A percentile compares a stretch with the other conserved stretches of the same genome.
These are phyloP conservation scores for Trichoderma hamatum DNA, from an alignment of 2,329 filamentous ascomycete genomes.

Conservation along the genomic window DNA sequence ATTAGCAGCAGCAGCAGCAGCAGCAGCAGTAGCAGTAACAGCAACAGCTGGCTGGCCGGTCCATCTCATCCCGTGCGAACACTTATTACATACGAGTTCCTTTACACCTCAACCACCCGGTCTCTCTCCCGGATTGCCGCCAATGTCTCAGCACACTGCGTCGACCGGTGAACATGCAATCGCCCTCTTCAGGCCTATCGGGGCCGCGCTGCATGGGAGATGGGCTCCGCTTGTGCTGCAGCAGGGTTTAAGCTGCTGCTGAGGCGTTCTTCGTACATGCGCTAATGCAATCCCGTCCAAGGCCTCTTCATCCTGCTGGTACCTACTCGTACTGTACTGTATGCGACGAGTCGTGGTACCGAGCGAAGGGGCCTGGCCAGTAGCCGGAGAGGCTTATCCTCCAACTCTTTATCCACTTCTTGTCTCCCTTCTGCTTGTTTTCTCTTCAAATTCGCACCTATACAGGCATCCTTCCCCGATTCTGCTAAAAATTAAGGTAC, in stretches of 20 bases:
- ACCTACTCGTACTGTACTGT: neutral
- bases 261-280: neutral
- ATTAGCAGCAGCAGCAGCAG: neutral
- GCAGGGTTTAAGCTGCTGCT: slow-evolving; percentile 1
- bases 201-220: slow-evolving; percentile 5
- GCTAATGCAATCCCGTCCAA: neutral
- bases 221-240: slow-evolving; percentile 6
- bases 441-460: neutral
- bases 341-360: neutral
- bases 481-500: neutral
- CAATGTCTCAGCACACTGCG: slow-evolving; percentile 13
- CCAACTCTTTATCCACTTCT: neutral
- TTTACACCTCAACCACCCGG: neutral
- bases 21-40: neutral
- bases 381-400: neutral
- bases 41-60: neutral
- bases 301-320: neutral
- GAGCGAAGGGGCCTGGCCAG: neutral
- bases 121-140: slow-evolving; percentile 16
- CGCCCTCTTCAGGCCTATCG: slow-evolving; percentile 17
- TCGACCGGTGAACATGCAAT: slow-evolving; percentile 22
- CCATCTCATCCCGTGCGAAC: neutral
- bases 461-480: neutral
- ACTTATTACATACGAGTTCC: neutral
- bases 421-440: slow-evolving; percentile 8